These are phyloP conservation scores for Penicillium sp. DNA, from an alignment of 2,329 filamentous ascomycete species.

Conservation along the genomic window DNA sequence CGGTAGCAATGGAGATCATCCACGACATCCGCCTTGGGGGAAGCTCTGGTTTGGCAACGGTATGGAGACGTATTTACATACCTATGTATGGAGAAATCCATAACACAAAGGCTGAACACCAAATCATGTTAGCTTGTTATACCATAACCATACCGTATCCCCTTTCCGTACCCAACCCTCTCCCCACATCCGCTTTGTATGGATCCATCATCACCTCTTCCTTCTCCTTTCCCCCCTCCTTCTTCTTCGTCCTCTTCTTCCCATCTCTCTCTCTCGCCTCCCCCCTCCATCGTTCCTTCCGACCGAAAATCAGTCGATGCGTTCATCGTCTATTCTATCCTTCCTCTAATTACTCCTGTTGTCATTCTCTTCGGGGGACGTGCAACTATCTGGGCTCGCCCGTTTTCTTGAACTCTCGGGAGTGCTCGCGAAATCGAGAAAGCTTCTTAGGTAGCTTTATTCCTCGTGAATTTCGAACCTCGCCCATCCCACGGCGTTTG, in stretches of 20 bases:
- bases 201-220: slow-evolving; percentile 30
- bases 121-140: not conserved
- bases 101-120: too few relatives aligned
- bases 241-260: slow-evolving; percentile 23
- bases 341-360: slow-evolving; percentile 24
- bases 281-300: slow-evolving; percentile 49
- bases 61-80: slow-evolving; percentile 11
- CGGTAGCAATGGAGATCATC: slow-evolving; percentile 29
- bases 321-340: slow-evolving; percentile 34
- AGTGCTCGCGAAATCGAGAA: slow-evolving; percentile 15
- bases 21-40: slow-evolving; percentile 16
- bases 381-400: slow-evolving; percentile 18
- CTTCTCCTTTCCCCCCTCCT: slow-evolving; percentile 23
- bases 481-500: slow-evolving; percentile 3
- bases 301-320: slow-evolving; percentile 35
- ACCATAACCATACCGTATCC: not conserved
- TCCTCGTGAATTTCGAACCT: not conserved
- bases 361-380: slow-evolving; percentile 32
- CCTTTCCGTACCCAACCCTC: slow-evolving; percentile 6
- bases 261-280: slow-evolving; percentile 33
- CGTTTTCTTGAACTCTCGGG: slow-evolving; percentile 13
- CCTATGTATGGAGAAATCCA: too few relatives aligned
- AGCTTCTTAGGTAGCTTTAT: not conserved
- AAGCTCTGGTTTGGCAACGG: slow-evolving; percentile 4
- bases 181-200: slow-evolving; percentile 32